Evolutionary conservation across 1,284 basidiomycete species (phyloP), one percentile per base, ranked within the genome.

Genomic region (Taiwanofungus camphoratus): DNA sequence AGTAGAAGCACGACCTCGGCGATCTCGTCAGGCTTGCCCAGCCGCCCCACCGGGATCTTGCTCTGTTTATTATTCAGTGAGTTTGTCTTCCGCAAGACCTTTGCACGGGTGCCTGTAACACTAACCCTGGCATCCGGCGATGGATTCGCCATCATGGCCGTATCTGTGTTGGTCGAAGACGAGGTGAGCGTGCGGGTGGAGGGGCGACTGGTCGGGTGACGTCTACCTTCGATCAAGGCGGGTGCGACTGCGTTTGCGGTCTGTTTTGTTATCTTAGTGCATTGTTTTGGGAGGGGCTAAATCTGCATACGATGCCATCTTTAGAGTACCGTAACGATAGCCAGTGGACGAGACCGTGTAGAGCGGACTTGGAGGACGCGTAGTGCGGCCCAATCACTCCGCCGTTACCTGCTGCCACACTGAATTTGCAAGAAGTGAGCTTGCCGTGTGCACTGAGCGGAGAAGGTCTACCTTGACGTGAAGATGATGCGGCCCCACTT

Each of bases 301-400:
- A 5, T 33, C 7, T 5, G 57, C 72, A 42, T 51, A 76, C 74
- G 41, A 78, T 66, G 12, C 75, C 75, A 12, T 71, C 68, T 50
- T 72, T 71, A n/a, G 69, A 67, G 48, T 77, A 73, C 27, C 73
- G 60, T 29, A 60, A 59, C 5, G 75, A 71, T n/a, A 76, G 59
- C 76, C 76, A 77, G 49, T 76, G 76, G 36, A 76, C 59, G 3
- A 77, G 61, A 0, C 75, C 76, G 49, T 77, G 74, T 46, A 77
- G 54, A 3, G 74, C 76, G 4, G 74, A 69, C 46, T 78, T 78
- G 1, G 74, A 76, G 0, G 73, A 76, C 2, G 76, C 74, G 43
- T 78, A 77, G 45, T 77, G 75, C 0, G 76, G 74, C 0, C 75
- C 75, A 37, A 78, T 65, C 2, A 77, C 69, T 1, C 76, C 76